Evolutionary conservation across 768 basidiomycete species (phyloP), one percentile per base, ranked within the genome.

Genomic region (Chiua virens): DNA sequence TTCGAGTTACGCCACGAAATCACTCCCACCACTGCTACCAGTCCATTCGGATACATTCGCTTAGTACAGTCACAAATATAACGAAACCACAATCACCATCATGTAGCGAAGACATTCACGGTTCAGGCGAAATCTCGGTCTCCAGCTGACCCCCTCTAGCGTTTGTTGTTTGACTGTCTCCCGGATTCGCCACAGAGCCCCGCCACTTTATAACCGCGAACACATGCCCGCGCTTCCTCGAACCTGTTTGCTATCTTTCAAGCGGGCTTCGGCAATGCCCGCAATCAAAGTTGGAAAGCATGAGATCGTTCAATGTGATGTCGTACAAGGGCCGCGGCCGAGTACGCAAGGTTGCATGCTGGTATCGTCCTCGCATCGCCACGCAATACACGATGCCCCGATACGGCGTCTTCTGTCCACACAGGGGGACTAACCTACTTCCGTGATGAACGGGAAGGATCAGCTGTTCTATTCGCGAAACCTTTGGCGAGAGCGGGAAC

Each of bases 381-480:
- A 36, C 37, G 42, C 41, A 34, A 14, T 46, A 40, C 43, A 27
- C 44, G 28, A 32, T 25, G 23, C 21, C 18, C 25, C 46, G 35
- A 39, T 10, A 52, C 58, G 43, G 43, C 8, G 61, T 61, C 36
- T 66, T 61, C 39, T 53, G 21, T 25, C 49, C 47, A 45, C 46
- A 52, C 58, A 48, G 50, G 52, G 49, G 56, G 61, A 58, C 36
- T 59, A 41, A 54, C 53, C 42, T 21, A 39, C 54, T 37, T 61
- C 59, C 47, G 52, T 50, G 7, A 45, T 54, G 15, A 59, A 57
- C 40, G 67, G 58, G 21, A 48, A 60, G 20, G 53, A 65, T 9
- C 63, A 65, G 53, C 61, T 70, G 58, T 77, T 80, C 53, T 82
- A 80, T 57, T 85, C 82, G 47, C 69, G 76, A 63, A 85, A 2